These are phyloP conservation scores for Cytospora paraplurivora DNA, from an alignment of 2,329 filamentous ascomycete genomes.

Conservation along the genomic window DNA sequence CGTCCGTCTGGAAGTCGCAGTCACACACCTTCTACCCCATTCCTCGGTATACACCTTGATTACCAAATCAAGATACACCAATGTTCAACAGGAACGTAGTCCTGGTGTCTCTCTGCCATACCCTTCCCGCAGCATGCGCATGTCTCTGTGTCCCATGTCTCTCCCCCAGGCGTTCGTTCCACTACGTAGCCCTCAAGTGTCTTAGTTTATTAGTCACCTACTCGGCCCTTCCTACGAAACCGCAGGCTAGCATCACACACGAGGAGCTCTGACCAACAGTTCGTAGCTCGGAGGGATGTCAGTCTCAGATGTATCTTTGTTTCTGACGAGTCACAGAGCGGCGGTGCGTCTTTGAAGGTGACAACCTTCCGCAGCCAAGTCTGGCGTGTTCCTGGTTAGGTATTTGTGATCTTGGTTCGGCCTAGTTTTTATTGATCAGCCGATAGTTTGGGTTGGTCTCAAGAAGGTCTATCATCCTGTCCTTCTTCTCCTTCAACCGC, in stretches of 20 bases:
- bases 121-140: constrained; percentile 3
- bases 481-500: neutral
- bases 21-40: neutral
- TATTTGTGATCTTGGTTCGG: neutral
- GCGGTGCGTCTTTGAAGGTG: neutral
- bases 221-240: constrained; percentile 32
- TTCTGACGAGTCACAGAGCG: constrained; percentile 21
- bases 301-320: neutral
- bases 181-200: constrained; percentile 18
- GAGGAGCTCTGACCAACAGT: constrained; percentile 36
- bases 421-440: neutral
- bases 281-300: constrained; percentile 12
- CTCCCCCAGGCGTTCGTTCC: constrained; percentile 24
- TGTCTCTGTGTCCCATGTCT: constrained; percentile 18
- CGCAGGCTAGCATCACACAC: constrained; percentile 1
- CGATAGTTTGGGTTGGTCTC: neutral
- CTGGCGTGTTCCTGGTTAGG: neutral
- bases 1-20: neutral
- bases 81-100: constrained; percentile 2
- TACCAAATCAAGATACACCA: neutral
- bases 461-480: neutral
- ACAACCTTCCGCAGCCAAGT: neutral
- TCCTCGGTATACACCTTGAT: constrained; percentile 13
- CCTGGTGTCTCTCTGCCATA: neutral
- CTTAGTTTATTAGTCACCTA: constrained; percentile 25